phyloP scores from a whole-genome alignment of 1,284 basidiomycete species.

The Leccinum olivaceoglutinosum region DNA sequence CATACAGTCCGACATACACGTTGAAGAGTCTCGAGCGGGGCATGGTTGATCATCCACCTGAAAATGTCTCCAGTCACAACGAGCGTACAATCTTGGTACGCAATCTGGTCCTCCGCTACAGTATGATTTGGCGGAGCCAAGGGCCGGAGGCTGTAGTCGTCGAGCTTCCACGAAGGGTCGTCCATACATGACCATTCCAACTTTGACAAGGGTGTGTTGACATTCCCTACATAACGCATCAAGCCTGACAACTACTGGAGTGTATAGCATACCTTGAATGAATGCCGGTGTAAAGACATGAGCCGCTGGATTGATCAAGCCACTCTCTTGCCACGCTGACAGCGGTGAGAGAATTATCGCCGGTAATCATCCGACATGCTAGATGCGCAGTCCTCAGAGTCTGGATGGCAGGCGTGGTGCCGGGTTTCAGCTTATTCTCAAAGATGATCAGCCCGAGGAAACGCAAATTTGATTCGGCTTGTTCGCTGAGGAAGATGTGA shows the following conservation, averaged over 20 bases:
- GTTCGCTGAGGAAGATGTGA: slow-evolving; percentile 56
- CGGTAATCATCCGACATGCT: slow-evolving; percentile 96
- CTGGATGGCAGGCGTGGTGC: slow-evolving; percentile 88
- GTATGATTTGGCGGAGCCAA: slow-evolving; percentile 59
- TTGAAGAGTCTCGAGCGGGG: slow-evolving; percentile 89
- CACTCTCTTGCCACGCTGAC: slow-evolving; percentile 96
- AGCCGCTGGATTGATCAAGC: slow-evolving; percentile 82
- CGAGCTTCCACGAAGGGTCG: slow-evolving; percentile 80
- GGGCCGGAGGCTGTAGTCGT: slow-evolving; percentile 85
- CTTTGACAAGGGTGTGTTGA: slow-evolving; percentile 57
- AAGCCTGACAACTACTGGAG: background rate
- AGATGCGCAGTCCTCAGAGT: slow-evolving; percentile 87
- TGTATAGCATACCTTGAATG: slow-evolving; percentile 51
- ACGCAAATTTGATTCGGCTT: slow-evolving; percentile 88
- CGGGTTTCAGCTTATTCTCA: slow-evolving; percentile 97
- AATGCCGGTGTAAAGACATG: slow-evolving; percentile 92
- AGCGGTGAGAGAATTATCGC: slow-evolving; percentile 95
- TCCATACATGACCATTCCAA: slow-evolving; percentile 94
- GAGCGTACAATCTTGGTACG: slow-evolving; percentile 86
- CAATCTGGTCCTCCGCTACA: slow-evolving; percentile 63
- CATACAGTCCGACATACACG: slow-evolving; percentile 49
- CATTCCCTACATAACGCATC: slow-evolving; percentile 44
- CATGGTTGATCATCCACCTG: slow-evolving; percentile 97
- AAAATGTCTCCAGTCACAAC: slow-evolving; percentile 97
- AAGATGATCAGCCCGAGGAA: slow-evolving; percentile 98